Evolutionary conservation across 306 rosid genomes (phyloP).

Genomic region (Cucurbita pepo): DNA sequence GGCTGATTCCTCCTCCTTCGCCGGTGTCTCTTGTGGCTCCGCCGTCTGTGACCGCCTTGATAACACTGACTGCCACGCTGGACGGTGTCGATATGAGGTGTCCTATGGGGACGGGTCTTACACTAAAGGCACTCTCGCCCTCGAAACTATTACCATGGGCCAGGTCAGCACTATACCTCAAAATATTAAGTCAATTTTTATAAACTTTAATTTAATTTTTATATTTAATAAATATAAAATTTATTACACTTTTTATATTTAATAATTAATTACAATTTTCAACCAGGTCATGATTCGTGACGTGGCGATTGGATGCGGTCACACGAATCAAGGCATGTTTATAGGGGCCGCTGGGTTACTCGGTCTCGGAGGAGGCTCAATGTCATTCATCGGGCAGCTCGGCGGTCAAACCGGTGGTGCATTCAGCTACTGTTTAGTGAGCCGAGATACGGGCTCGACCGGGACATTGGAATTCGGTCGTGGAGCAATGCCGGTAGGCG

Average conservation of each 20-base stretch:
- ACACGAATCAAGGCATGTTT: slow-evolving; percentile 71
- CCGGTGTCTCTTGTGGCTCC: slow-evolving; percentile 51
- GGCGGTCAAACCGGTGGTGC: slow-evolving; percentile 70
- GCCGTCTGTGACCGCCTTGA: slow-evolving; percentile 47
- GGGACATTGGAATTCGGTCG: slow-evolving; percentile 65
- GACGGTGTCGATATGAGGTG: slow-evolving; percentile 57
- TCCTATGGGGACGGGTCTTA: slow-evolving; percentile 79
- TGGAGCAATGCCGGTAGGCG: slow-evolving; percentile 63
- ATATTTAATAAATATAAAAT: too few relatives aligned
- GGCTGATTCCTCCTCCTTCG: slow-evolving; percentile 43
- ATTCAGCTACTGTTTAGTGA: slow-evolving; percentile 58
- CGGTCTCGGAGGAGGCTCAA: slow-evolving; percentile 79
- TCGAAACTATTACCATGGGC: slow-evolving; percentile 66
- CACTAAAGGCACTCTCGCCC: slow-evolving; percentile 67
- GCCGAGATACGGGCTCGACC: slow-evolving; percentile 28
- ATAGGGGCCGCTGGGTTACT: slow-evolving; percentile 75
- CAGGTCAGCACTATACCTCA: background rate
- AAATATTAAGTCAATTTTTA: too few relatives aligned
- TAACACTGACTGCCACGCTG: slow-evolving; percentile 37
- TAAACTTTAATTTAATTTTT: too few relatives aligned
- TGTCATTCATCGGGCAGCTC: slow-evolving; percentile 74
- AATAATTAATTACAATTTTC: background rate
- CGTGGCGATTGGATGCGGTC: slow-evolving; percentile 86
- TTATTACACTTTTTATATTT: background rate
- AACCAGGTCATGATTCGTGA: slow-evolving; percentile 22